Evolutionary conservation across 1,284 basidiomycete genomes (phyloP), one percentile per base, ranked within the genome.

Genomic region (Boletus sp.): DNA sequence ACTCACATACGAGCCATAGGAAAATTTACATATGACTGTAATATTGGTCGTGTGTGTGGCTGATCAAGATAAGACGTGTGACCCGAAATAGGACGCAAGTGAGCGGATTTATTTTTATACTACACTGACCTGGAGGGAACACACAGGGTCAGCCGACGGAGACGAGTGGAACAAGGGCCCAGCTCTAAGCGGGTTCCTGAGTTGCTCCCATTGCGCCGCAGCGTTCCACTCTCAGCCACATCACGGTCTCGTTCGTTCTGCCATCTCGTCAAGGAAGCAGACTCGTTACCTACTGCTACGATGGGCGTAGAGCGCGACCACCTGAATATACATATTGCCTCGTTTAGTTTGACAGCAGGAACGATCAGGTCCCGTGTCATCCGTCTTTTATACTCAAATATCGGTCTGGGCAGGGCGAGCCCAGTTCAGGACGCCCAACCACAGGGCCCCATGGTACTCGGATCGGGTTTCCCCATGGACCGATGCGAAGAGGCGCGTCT

Each of bases 81-180:
- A n/a, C n/a, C n/a, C n/a, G 10, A 47, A 45, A 53, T 41, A 23
- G 26, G 19, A 34, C 25, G 14, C 12, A 5, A 30, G 8, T 1
- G 12, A 8, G 2, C 10, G 10, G 20, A 43, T 42, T 26, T 30
- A 33, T 23, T 27, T 30, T 16, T 47, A 29, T 27, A n/a, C n/a
- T n/a, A n/a, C n/a, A n/a, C n/a, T n/a, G n/a, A n/a, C n/a, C n/a
- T n/a, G n/a, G n/a, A n/a, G n/a, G n/a, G n/a, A n/a, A n/a, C n/a
- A n/a, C n/a, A n/a, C n/a, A n/a, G n/a, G 20, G 27, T 30, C 6
- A 25, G 42, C 46, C 42, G 46, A 46, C 42, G 43, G 44, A 37
- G 14, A 9, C 8, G 16, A 25, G 2, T 22, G 4, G 32, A 35
- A 26, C 20, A 13, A 27, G 25, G 25, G 25, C 25, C 9, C 25